Base-by-base conservation (phyloP, 139 green algal species). In the Protoeuglena noctilucae region DNA sequence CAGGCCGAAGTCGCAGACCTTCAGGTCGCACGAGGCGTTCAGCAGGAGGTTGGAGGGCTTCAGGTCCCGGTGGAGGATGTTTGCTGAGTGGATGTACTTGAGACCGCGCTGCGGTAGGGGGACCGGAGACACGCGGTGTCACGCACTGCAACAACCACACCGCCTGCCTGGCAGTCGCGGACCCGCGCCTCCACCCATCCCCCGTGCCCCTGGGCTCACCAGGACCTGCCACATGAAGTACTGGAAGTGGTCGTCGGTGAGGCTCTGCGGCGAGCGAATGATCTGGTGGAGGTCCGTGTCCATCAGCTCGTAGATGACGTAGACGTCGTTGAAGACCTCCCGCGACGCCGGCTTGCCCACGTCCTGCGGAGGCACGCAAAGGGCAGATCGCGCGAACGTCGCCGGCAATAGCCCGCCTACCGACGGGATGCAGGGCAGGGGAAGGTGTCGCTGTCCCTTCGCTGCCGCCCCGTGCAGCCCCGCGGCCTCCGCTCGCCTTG, bases 1-100 rank as follows among this genome's bases (percentile, higher is more conserved):
- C n/a, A 81, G 67, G 16, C 72, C 72, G 59, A 81, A 81, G 58
- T 81, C 73, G 55, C 70, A 79, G 51, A 81, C 77, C 52, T 79
- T 81, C 31, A 81, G 60, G 56, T 81, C 73, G 61, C 73, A 81
- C 56, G 65, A 74, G 17, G 70, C 71, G 61, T 81, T 81, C 18
- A 78, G 52, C 28, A 81, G 64, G 25, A 81, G 58, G 54, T 81
- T 81, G 28, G 21, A 57, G 25, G 73, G 73, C 53, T 81, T 81
- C 21, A 81, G 68, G 51, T 81, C 73, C 22, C 73, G 60, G 57
- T 81, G 73, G 9, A 81, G 61, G 18, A 81, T 66, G 43, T 73
- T 70, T 16, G 73, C 73, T 21, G 58, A 60, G 56, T 81, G 73
- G 22, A 81, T 65, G 62, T 77, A 81, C 66, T 81, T 81, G 29